These are phyloP conservation scores for Xylaria sp. DNA, from an alignment of 2,329 filamentous ascomycete species.

Conservation along the genomic window DNA sequence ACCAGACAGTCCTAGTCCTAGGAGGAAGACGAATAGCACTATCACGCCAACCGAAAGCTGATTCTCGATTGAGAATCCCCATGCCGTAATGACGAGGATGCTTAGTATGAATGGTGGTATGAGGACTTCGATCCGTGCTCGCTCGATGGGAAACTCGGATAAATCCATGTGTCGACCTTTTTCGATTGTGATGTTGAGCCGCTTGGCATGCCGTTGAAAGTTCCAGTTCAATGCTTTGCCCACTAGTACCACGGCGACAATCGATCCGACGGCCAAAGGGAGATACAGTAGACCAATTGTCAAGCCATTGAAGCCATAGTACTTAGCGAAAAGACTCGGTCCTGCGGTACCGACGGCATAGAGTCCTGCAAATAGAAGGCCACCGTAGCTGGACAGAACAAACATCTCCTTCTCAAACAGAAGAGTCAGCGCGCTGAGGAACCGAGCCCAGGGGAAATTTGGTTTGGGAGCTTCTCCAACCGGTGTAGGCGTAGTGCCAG, in stretches of 20 bases:
- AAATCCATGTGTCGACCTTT: slow-evolving; percentile 36
- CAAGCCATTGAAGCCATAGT: slow-evolving; percentile 61
- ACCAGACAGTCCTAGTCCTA: slow-evolving; percentile 66
- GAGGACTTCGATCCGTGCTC: slow-evolving; percentile 37
- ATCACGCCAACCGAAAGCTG: slow-evolving; percentile 62
- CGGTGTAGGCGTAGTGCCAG: not conserved
- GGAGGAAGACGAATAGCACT: slow-evolving; percentile 64
- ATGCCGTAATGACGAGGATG: slow-evolving; percentile 62
- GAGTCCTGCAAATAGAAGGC: slow-evolving; percentile 65
- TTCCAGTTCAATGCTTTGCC: slow-evolving; percentile 59
- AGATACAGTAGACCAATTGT: slow-evolving; percentile 64
- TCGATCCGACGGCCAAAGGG: slow-evolving; percentile 62
- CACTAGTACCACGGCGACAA: slow-evolving; percentile 57
- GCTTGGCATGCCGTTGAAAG: slow-evolving; percentile 39
- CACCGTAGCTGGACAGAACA: slow-evolving; percentile 61
- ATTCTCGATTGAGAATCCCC: slow-evolving; percentile 66
- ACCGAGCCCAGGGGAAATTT: slow-evolving; percentile 46
- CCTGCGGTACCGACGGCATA: slow-evolving; percentile 64
- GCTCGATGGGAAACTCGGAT: slow-evolving; percentile 38
- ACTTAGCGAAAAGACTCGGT: slow-evolving; percentile 59
- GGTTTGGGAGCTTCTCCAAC: not conserved
- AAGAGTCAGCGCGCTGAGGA: slow-evolving; percentile 61
- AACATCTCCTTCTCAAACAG: slow-evolving; percentile 67
- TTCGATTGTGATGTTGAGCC: slow-evolving; percentile 32
- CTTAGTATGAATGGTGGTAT: slow-evolving; percentile 60